Base-by-base conservation (phyloP, 768 basidiomycete genomes). In the Panus rudis region DNA sequence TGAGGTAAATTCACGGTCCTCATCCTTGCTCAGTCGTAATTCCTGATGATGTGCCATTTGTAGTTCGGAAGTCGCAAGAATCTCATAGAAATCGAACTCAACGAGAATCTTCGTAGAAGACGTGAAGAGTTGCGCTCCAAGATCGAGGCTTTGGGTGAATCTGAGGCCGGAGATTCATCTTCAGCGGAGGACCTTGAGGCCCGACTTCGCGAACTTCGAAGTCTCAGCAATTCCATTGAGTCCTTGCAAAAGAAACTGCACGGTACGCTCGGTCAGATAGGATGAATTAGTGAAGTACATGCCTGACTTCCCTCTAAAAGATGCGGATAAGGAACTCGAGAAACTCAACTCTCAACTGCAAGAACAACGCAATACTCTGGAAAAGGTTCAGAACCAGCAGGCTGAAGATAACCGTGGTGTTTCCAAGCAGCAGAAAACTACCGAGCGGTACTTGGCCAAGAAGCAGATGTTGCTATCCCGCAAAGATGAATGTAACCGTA, bases 401-500 rank as follows among this genome's bases (percentile, higher is more conserved):
- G 60, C 76, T 0, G 93, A 98, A 56, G 92, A 96, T 52, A 79
- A 76, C 37, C 82, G 91, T 7, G 81, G 76, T 28, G 88, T 97
- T 46, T 79, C 86, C n/a, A 79, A 81, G 45, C 83, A 93, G 51
- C 92, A 97, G 61, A 98, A 98, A 73, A 89, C 81, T 48, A 90
- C 92, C 0, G 96, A 99, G 58, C 79, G 94, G 16, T 96, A 93
- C 62, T 74, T 94, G 6, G 83, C 92, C 20, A 98, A 98, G 63
- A 76, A 84, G 30, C 87, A 92, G 59, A 86, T 96, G 70, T 70
- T 98, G 12, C 53, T 75, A 17, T 73, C 74, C 28, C 79, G 92
- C 35, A 91, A 90, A 60, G 94, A 97, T 45, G 94, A 97, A 55
- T 93, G 91, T 58, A 94, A 88, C 59, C 78, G 92, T 54, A 92